Evolutionary conservation across 345 rosid genomes (phyloP).

Genomic region (Raphanus sativus): DNA sequence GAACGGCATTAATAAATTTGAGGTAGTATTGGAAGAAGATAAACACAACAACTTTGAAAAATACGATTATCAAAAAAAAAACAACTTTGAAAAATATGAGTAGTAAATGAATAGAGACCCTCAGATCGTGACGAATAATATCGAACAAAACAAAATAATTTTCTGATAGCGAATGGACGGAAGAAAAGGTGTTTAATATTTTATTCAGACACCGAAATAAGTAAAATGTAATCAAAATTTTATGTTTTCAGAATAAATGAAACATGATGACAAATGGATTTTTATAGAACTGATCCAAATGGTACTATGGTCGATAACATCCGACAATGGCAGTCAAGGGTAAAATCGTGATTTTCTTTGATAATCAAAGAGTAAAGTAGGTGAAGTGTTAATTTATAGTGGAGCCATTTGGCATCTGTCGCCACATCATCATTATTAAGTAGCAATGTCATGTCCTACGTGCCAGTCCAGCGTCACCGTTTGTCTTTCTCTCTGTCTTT

Average conservation of each 20-base stretch:
- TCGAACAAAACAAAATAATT: conserved; percentile 31
- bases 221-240: background rate
- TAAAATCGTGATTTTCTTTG: background rate
- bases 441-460: conserved; percentile 27
- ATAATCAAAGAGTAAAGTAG: conserved; percentile 16
- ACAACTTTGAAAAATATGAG: background rate
- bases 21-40: conserved; percentile 13
- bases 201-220: background rate
- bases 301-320: conserved; percentile 19
- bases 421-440: conserved; percentile 23
- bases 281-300: conserved; percentile 22
- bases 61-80: too few species aligned
- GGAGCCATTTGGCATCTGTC: conserved; percentile 24
- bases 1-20: background rate
- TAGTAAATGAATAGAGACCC: conserved; percentile 22
- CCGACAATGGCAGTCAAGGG: conserved; percentile 24
- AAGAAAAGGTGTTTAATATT: conserved; percentile 3
- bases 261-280: conserved; percentile 27
- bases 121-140: conserved; percentile 31
- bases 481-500: background rate
- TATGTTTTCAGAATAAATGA: conserved; percentile 28
- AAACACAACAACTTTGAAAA: background rate
- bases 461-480: conserved; percentile 24
- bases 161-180: conserved; percentile 35
- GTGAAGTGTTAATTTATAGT: conserved; percentile 22